Conservation (phyloP, 768 basidiomycete genomes). For the Mycena latifolia region DNA sequence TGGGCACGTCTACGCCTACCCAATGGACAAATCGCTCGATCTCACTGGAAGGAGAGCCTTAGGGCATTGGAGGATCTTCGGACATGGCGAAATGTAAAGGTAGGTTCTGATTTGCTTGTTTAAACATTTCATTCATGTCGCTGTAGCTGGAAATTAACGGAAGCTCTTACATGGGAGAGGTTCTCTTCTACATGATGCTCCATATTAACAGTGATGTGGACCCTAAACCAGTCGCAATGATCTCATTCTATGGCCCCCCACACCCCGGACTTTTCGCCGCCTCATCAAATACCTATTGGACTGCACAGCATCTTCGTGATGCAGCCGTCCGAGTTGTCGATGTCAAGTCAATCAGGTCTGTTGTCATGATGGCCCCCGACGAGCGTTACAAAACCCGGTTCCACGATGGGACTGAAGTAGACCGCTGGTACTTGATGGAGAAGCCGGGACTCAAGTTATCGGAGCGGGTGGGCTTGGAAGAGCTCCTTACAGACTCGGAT, state of each 20-base stretch:
- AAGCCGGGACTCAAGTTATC: neutral
- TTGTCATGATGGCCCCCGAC: neutral
- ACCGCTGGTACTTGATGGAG: neutral
- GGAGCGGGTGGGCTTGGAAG: neutral
- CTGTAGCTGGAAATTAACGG: neutral
- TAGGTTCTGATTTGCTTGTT: neutral
- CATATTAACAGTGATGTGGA: neutral
- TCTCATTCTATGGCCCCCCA: neutral
- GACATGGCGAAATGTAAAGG: neutral
- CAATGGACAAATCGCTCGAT: neutral
- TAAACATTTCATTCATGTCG: no score
- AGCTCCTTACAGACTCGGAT: no score
- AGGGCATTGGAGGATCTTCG: neutral
- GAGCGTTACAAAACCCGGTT: neutral
- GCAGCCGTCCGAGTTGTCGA: neutral
- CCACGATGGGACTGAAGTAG: neutral
- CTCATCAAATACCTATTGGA: constrained; percentile 1
- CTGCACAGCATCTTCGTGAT: neutral
- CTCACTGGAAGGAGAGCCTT: neutral
- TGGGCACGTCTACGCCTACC: constrained; percentile 2
- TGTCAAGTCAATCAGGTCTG: neutral
- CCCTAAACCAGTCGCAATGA: neutral
- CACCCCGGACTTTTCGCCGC: neutral
- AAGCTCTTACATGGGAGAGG: neutral
- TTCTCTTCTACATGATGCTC: neutral